phyloP scores from a whole-genome alignment of 352 stramenopile genomes.

The Phytophthora tubulina region DNA sequence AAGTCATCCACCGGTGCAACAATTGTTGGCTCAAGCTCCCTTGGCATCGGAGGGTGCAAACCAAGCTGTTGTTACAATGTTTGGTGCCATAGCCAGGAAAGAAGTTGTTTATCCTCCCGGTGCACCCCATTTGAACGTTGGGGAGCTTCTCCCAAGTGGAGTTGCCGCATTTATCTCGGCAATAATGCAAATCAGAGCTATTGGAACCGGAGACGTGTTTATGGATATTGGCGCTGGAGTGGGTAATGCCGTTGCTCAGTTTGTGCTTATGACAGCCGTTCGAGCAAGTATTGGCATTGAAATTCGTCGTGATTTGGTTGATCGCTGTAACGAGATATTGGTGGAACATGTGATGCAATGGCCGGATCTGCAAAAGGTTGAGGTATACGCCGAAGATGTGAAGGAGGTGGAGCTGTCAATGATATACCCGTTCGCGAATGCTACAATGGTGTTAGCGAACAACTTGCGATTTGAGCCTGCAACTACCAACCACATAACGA shows the following conservation, averaged over 20 bases:
- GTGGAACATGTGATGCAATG: neutral
- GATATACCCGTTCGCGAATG: neutral
- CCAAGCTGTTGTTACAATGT: neutral
- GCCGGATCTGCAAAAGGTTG: neutral
- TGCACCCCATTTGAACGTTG: slow-evolving; percentile 4
- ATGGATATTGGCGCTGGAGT: slow-evolving; percentile 1
- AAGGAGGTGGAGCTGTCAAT: neutral
- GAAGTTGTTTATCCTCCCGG: neutral
- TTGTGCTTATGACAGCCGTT: neutral
- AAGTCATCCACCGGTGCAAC: no score
- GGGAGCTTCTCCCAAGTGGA: neutral
- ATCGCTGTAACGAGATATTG: neutral
- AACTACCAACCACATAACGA: neutral
- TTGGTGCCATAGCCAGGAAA: neutral
- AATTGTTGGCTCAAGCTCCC: no score
- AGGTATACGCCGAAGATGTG: neutral
- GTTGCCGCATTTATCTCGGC: neutral
- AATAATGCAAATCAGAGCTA: neutral
- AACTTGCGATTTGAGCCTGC: neutral
- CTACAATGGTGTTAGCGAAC: neutral
- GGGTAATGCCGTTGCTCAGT: neutral
- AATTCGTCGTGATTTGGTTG: slow-evolving; percentile 1
- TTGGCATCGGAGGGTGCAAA: neutral
- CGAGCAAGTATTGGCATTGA: neutral
- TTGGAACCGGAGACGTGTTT: neutral